A percentile compares a stretch with the other conserved stretches of the same genome.
Conservation (phyloP, 2,329 filamentous ascomycete genomes). For the Talaromyces piceae region DNA sequence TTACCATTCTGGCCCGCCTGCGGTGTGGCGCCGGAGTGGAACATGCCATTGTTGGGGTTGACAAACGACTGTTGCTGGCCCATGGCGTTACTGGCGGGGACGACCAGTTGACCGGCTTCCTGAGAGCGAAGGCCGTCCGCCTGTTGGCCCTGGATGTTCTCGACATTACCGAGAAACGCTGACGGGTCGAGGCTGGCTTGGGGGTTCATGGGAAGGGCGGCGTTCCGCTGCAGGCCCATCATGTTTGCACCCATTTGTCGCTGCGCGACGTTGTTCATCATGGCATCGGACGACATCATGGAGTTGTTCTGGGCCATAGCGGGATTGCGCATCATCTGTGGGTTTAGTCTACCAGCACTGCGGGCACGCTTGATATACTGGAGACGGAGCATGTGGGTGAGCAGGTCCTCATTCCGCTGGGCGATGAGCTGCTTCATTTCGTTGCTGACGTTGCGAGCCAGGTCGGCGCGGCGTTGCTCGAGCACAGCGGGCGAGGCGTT, state of each 20-base stretch:
- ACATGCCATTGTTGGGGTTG: slow-evolving; percentile 36
- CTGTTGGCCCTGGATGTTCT: slow-evolving; percentile 54
- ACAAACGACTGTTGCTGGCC: slow-evolving; percentile 31
- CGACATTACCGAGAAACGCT: slow-evolving; percentile 41
- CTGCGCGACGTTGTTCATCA: slow-evolving; percentile 33
- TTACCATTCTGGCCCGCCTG: slow-evolving; percentile 34
- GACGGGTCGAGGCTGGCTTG: slow-evolving; percentile 23
- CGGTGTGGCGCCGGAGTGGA: slow-evolving; percentile 26
- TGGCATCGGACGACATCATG: slow-evolving; percentile 29
- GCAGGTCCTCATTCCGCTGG: slow-evolving; percentile 41
- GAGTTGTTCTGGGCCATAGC: slow-evolving; percentile 16
- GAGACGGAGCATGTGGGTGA: slow-evolving; percentile 45
- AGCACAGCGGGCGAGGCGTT: slow-evolving; percentile 38
- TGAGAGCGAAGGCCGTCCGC: slow-evolving; percentile 54
- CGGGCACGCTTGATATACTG: slow-evolving; percentile 40
- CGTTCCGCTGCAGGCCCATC: slow-evolving; percentile 33
- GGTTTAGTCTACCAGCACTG: slow-evolving; percentile 21
- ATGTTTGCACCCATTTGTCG: slow-evolving; percentile 36
- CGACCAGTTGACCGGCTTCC: slow-evolving; percentile 55
- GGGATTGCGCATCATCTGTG: slow-evolving; percentile 23
- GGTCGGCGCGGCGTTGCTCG: slow-evolving; percentile 41
- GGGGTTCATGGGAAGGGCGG: slow-evolving; percentile 25
- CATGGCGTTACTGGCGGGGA: slow-evolving; percentile 54
- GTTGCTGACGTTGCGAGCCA: slow-evolving; percentile 37
- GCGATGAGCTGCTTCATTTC: slow-evolving; percentile 42